phyloP scores from a whole-genome alignment of 1,284 basidiomycete genomes.

The Golubevia pallescens region DNA sequence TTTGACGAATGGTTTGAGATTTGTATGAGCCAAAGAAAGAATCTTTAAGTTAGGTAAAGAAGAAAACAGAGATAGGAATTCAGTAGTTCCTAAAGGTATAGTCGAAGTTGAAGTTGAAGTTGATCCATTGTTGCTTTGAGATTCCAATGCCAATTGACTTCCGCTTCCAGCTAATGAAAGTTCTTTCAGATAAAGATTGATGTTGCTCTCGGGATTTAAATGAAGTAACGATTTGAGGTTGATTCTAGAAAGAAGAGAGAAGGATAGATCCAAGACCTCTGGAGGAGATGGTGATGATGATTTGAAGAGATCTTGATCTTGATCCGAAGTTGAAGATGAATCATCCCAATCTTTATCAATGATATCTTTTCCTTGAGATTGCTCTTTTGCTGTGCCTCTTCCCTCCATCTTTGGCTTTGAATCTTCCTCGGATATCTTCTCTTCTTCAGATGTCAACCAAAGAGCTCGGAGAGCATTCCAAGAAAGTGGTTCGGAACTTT shows the following conservation, averaged over 20 bases:
- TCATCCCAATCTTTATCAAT: neutral
- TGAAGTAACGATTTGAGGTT: slow-evolving; percentile 8
- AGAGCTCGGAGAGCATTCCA: too few species aligned
- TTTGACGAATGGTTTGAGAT: neutral
- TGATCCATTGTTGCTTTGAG: too few species aligned
- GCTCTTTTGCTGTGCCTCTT: too few species aligned
- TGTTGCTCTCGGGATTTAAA: neutral
- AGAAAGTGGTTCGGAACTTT: too few species aligned
- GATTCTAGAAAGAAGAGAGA: slow-evolving; percentile 13
- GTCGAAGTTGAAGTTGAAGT: slow-evolving; percentile 1
- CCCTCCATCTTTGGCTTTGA: neutral
- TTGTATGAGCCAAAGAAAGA: slow-evolving; percentile 20
- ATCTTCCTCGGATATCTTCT: too few species aligned
- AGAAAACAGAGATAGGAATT: slow-evolving; percentile 9
- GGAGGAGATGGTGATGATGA: neutral
- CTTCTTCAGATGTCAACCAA: too few species aligned
- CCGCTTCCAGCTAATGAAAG: slow-evolving; percentile 18
- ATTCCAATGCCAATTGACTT: neutral
- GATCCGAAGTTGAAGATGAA: slow-evolving; percentile 5
- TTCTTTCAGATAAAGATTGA: slow-evolving; percentile 19
- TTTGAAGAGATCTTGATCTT: neutral
- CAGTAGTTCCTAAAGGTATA: slow-evolving; percentile 1
- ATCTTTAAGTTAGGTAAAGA: slow-evolving; percentile 20
- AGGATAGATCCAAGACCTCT: slow-evolving; percentile 23
- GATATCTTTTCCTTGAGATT: too few species aligned